Evolutionary conservation across 352 stramenopile genomes (phyloP), one percentile per base, ranked within the genome.

Genomic region (Phytophthora aleatoria): DNA sequence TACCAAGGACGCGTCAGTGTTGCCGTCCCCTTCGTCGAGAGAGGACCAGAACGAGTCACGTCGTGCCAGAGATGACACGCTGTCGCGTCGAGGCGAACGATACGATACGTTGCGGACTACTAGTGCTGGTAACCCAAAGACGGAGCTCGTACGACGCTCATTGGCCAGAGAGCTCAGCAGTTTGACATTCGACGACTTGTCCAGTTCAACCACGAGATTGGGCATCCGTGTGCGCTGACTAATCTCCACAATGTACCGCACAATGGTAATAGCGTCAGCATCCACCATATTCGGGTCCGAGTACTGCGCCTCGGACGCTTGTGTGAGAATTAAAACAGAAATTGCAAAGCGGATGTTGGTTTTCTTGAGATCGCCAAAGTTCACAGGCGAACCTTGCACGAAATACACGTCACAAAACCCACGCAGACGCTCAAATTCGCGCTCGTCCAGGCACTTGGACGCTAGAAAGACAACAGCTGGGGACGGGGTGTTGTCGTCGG

Each of bases 181-280:
- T 44, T 90, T 91, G 35, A 94, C 81, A 58, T 94, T 94, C 13
- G 83, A 89, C 3, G 83, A 68, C 13, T 86, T 84, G 30, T 87
- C 84, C 0, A 94, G 60, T 47, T 94, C 85, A 1, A 92, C 81
- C 0, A 94, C 76, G 16, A 94, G 61, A 42, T 92, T 94, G 1
- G 80, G 83, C 73, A 90, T 89, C 20, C 58, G 55, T 5, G 73
- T 77, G 24, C 76, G 80, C 56, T 90, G 81, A 31, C 76, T 89
- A 55, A 89, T 91, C 74, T 94, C 85, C 12, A 94, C 76, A 24
- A 94, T 94, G 54, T 90, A 92, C 1, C 83, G 81, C 60, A 94
- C 71, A 30, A 82, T 90, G 5, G 85, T 94, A 62, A 94, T 94
- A 9, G 85, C 85, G 50, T 94, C 80, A 5, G 85, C 83, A 43